Evolutionary conservation across 2,329 filamentous ascomycete genomes (phyloP), one percentile per base, ranked within the genome.

Genomic region (Tolypocladium capitatum): DNA sequence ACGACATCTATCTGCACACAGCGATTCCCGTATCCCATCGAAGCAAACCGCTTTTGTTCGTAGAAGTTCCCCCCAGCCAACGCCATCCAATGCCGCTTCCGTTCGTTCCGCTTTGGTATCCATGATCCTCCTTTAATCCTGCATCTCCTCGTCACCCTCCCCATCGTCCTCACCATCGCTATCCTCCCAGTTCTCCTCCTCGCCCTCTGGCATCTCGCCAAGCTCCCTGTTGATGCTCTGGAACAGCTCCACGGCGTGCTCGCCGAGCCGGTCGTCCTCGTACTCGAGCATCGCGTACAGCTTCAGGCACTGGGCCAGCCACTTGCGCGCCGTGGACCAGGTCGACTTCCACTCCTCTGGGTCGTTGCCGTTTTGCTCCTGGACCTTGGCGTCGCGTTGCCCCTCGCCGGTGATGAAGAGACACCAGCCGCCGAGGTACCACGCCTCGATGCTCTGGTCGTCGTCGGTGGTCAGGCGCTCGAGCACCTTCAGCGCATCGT

Each of bases 381-480:
- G 60, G 48, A 58, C 55, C 68, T 56, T 67, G 61, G 47, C 58
- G 34, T 60, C 56, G 32, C 66, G 63, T 58, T 79, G 70, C 71
- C 83, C 86, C 63, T 86, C 78, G 11, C 84, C 86, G 52, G 85
- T 71, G 49, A 95, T 76, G 62, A 88, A 87, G 55, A 94, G 74
- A 57, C 88, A 90, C 86, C 91, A 97, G 4, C 92, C 94, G 40
- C 92, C 92, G 5, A 98, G 74, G 68, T 98, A 98, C 89, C 90
- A 96, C 18, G 87, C 85, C 67, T 98, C 92, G 20, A 98, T 86
- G 63, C 91, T 95, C 60, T 85, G 77, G 61, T 98, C 94, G 55
- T 98, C 91, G 62, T 98, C 92, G 33, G 78, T 73, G 35, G 94
- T 80, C 46, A 98, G 71, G 47, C 87, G 74, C 62, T 95, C 87